phyloP scores from a whole-genome alignment of 1,284 basidiomycete species.

The Puccinia coronata region DNA sequence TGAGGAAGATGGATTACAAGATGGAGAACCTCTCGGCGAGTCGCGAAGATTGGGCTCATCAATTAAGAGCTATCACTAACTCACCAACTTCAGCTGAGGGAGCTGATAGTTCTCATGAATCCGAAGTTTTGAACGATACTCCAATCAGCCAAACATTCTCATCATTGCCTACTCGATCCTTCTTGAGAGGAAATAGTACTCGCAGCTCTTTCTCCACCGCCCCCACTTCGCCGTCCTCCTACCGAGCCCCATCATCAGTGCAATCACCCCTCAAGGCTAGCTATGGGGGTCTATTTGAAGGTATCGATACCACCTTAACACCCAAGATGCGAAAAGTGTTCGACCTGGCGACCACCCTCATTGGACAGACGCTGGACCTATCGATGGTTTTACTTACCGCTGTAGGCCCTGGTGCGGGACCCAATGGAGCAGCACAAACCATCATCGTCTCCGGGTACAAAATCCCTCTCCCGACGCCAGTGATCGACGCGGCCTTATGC shows the following conservation, averaged over 20 bases:
- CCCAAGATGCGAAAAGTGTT: slow-evolving; percentile 54
- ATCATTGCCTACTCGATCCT: neutral
- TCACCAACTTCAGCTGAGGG: neutral
- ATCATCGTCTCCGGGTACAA: slow-evolving; percentile 53
- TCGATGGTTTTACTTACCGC: slow-evolving; percentile 54
- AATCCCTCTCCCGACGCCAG: slow-evolving; percentile 52
- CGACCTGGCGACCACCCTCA: slow-evolving; percentile 53
- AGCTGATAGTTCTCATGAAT: too few species aligned
- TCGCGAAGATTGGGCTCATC: slow-evolving; percentile 5
- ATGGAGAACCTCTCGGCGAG: slow-evolving; percentile 6
- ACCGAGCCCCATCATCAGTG: too few species aligned
- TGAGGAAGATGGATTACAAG: slow-evolving; percentile 40
- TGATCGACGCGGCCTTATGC: slow-evolving; percentile 55
- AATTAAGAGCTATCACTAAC: neutral
- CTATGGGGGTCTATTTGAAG: slow-evolving; percentile 22
- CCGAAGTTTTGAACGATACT: neutral
- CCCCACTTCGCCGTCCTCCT: neutral
- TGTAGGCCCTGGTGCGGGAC: neutral
- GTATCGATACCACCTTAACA: neutral
- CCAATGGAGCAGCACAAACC: slow-evolving; percentile 5
- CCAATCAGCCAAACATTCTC: neutral
- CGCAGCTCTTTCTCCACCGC: neutral
- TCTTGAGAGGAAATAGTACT: neutral
- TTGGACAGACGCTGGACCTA: slow-evolving; percentile 53
- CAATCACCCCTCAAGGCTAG: neutral